Evolutionary conservation across 1,284 basidiomycete species (phyloP).

Genomic region (Leucoagaricus sp.): DNA sequence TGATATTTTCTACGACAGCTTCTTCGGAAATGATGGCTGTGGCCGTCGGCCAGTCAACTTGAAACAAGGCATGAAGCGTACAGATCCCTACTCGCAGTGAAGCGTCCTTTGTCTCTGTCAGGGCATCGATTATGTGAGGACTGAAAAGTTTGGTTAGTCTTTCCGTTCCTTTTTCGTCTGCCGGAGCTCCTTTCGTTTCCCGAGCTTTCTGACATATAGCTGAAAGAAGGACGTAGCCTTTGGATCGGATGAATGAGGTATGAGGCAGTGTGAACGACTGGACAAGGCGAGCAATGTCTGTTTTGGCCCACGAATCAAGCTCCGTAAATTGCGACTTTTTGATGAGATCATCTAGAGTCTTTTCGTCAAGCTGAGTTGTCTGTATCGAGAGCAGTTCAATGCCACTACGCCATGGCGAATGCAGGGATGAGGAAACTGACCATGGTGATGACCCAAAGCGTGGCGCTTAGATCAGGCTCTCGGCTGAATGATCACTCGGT

Average conservation of each 20-base stretch:
- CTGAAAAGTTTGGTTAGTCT: slow-evolving; percentile 50
- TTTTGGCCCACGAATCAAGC: slow-evolving; percentile 42
- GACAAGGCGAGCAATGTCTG: slow-evolving; percentile 56
- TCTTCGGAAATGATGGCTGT: slow-evolving; percentile 62
- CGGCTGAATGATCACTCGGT: slow-evolving; percentile 3
- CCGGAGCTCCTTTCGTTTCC: slow-evolving; percentile 35
- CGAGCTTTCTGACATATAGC: slow-evolving; percentile 63
- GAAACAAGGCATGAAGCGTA: slow-evolving; percentile 73
- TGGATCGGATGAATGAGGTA: slow-evolving; percentile 49
- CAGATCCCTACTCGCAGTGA: slow-evolving; percentile 54
- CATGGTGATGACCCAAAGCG: not conserved
- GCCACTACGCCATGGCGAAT: not conserved
- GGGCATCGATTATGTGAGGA: slow-evolving; percentile 43
- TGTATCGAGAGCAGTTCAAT: slow-evolving; percentile 2
- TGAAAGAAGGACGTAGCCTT: slow-evolving; percentile 67
- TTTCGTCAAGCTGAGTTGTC: slow-evolving; percentile 16
- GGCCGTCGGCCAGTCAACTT: slow-evolving; percentile 70
- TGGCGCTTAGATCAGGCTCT: not conserved
- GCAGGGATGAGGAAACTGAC: slow-evolving; percentile 14
- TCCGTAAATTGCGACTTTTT: slow-evolving; percentile 24
- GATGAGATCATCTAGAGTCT: slow-evolving; percentile 26
- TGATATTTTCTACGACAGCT: slow-evolving; percentile 58
- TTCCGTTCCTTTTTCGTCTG: slow-evolving; percentile 48
- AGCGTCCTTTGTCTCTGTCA: slow-evolving; percentile 57
- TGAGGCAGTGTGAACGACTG: slow-evolving; percentile 56